These are phyloP conservation scores for Aspergillus brasiliensis DNA, from an alignment of 2,329 filamentous ascomycete species.

Conservation along the genomic window DNA sequence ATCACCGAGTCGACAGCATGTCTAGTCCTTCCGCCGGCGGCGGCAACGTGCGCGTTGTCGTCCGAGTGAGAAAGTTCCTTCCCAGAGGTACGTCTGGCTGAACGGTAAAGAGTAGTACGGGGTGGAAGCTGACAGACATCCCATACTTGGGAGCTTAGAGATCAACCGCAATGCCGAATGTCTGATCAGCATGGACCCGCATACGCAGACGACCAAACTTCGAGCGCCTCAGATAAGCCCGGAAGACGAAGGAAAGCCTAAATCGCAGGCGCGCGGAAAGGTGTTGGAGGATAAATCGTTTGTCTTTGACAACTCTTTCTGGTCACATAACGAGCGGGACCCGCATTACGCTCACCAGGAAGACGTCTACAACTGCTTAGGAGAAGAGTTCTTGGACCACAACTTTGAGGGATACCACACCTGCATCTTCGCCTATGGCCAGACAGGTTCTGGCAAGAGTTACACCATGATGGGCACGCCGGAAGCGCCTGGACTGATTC, in stretches of 20 bases:
- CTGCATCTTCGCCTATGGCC: slow-evolving; percentile 97
- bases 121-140: not conserved
- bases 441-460: slow-evolving; percentile 96
- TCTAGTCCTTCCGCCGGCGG: slow-evolving; percentile 64
- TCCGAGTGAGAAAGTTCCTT: slow-evolving; percentile 77
- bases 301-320: slow-evolving; percentile 97
- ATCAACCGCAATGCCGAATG: slow-evolving; percentile 78
- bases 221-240: slow-evolving; percentile 64
- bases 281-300: slow-evolving; percentile 85
- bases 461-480: slow-evolving; percentile 96
- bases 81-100: slow-evolving; percentile 63
- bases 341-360: slow-evolving; percentile 88
- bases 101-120: not conserved
- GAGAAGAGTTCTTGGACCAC: slow-evolving; percentile 96
- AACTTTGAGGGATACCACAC: slow-evolving; percentile 99
- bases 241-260: slow-evolving; percentile 54
- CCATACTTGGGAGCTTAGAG: slow-evolving; percentile 58
- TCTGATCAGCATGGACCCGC: slow-evolving; percentile 87
- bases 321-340: slow-evolving; percentile 82
- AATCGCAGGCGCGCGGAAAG: slow-evolving; percentile 67
- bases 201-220: slow-evolving; percentile 81
- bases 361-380: slow-evolving; percentile 89
- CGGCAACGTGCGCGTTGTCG: slow-evolving; percentile 80
- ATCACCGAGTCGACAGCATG: slow-evolving; percentile 45
- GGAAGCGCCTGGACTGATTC: slow-evolving; percentile 87